Percentiles rank a stretch among this genome's conserved stretches.
Evolutionary conservation across 805 yeast genomes (phyloP).

Genomic region (Monosporozyma unispora): DNA sequence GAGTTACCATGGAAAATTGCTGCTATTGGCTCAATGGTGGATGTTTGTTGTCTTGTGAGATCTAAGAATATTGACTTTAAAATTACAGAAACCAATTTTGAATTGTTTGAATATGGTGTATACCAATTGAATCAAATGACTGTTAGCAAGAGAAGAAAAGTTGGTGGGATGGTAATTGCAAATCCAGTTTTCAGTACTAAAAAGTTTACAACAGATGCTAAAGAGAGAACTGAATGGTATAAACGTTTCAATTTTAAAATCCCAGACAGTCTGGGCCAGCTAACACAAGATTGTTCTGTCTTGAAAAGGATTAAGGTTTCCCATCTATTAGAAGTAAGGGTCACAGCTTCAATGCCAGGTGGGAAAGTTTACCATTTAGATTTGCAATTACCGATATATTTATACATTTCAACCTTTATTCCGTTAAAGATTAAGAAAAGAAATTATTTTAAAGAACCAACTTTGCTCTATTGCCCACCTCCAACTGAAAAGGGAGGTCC

Average conservation of each 20-base stretch:
- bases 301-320: slow-evolving; percentile 65
- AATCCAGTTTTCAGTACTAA: slow-evolving; percentile 15
- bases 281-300: slow-evolving; percentile 84
- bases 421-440: slow-evolving; percentile 37
- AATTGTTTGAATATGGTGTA: slow-evolving; percentile 58
- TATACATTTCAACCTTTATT: slow-evolving; percentile 77
- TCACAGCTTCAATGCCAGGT: slow-evolving; percentile 76
- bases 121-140: slow-evolving; percentile 54
- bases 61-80: neutral
- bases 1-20: slow-evolving; percentile 81
- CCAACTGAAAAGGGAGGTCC: neutral
- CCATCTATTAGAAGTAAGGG: slow-evolving; percentile 76
- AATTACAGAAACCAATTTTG: slow-evolving; percentile 26
- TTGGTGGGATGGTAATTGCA: slow-evolving; percentile 33
- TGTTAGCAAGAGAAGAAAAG: slow-evolving; percentile 52
- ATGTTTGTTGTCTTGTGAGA: neutral
- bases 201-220: slow-evolving; percentile 21
- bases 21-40: slow-evolving; percentile 76
- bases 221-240: slow-evolving; percentile 62
- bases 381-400: slow-evolving; percentile 75
- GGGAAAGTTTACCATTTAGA: slow-evolving; percentile 89
- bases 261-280: slow-evolving; percentile 64
- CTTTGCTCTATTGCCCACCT: neutral
- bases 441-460: slow-evolving; percentile 2
- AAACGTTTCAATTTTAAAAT: slow-evolving; percentile 48